phyloP scores from a whole-genome alignment of 75 land plant genomes.

The Pinus tabuliformis region DNA sequence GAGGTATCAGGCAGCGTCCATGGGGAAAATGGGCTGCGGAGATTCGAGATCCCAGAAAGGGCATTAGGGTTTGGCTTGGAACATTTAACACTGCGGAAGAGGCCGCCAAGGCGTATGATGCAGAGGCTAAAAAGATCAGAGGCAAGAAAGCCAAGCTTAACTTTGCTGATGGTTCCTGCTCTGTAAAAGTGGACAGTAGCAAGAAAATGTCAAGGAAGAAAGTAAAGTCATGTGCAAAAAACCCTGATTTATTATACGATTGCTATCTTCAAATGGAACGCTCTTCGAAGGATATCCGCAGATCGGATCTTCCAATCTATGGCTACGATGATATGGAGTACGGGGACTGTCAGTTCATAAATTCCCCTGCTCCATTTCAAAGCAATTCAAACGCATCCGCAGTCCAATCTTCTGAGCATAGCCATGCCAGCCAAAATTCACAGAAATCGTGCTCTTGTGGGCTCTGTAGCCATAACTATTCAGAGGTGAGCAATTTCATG shows the following conservation, averaged over 20 bases:
- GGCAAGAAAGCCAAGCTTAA: constrained; percentile 8
- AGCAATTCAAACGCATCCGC: not conserved
- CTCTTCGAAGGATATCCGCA: not conserved
- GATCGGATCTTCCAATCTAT: not conserved
- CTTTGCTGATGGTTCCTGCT: not conserved
- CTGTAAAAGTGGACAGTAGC: not conserved
- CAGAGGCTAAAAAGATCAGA: not conserved
- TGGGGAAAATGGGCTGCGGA: too few species aligned
- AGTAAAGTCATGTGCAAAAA: not conserved
- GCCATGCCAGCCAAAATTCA: not conserved
- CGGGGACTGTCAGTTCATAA: not conserved
- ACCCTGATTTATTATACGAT: not conserved
- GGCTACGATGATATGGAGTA: not conserved
- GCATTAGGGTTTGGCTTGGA: not conserved
- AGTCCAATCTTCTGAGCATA: not conserved
- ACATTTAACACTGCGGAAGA: constrained; percentile 2
- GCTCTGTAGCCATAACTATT: not conserved
- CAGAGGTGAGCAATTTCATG: not conserved
- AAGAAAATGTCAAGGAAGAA: not conserved
- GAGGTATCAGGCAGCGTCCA: too few species aligned
- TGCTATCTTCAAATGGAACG: not conserved
- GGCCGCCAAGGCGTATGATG: not conserved
- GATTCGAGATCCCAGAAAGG: too few species aligned
- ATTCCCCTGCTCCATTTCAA: not conserved
- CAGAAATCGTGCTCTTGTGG: not conserved